Evolutionary conservation across 345 rosid species (phyloP), one percentile per base, ranked within the genome.

Genomic region (Cardiospermum halicacabum): DNA sequence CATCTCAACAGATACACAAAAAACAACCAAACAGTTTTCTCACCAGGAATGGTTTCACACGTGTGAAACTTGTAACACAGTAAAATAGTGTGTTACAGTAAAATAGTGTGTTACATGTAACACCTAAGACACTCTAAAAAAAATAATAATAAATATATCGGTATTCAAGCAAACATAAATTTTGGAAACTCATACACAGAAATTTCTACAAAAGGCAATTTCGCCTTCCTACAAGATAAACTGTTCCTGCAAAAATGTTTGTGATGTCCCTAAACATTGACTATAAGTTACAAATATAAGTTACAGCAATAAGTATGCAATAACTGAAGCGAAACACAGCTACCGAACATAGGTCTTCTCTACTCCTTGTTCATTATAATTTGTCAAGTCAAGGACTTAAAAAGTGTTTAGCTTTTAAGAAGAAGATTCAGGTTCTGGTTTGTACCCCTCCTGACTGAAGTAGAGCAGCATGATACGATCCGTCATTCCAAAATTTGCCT

Each of bases 191-290:
- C 54, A 64, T 66, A 65, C 62, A 62, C 55, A 51, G 58, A 64
- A 73, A 59, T 58, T 70, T 62, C 58, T 73, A 79, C 78, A 70
- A 24, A n/a, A 27, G 60, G 59, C 53, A 64, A 62, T 74, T 60
- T 69, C 47, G 57, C 67, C 74, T 69, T 66, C 70, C 70, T 60
- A 70, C 65, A 47, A 45, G 49, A 68, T 50, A 72, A 42, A 53
- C 68, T 75, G 68, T 74, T 71, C 73, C 77, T 51, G 67, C 82
- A 75, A 79, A 79, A 82, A 72, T 72, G 74, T 68, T 63, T 58
- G 48, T 47, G 60, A 60, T 50, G 56, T 66, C 59, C 66, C 67
- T 64, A 58, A 32, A 49, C 37, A 43, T 53, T 58, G 50, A 32
- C 71, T 74, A 60, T 75, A 70, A 75, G 70, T n/a, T n/a, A n/a